A percentile compares a stretch with the other conserved stretches of the same genome.
Evolutionary conservation across 306 rosid genomes (phyloP).

Genomic region (Bauhinia variegata): DNA sequence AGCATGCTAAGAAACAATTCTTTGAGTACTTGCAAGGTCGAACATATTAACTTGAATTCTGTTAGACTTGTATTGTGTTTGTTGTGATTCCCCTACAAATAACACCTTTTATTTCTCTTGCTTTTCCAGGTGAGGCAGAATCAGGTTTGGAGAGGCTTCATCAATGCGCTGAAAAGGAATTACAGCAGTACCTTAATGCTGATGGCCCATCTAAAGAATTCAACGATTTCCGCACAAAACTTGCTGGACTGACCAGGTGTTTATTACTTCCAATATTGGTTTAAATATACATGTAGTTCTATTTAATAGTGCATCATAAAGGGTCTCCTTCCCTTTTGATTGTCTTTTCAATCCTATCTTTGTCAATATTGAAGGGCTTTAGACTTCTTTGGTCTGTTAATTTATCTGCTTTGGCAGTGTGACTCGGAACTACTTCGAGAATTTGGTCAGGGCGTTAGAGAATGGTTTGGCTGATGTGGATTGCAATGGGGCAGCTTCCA

Average conservation of each 20-base stretch:
- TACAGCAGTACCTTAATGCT: slow-evolving; percentile 57
- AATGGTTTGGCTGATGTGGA: slow-evolving; percentile 62
- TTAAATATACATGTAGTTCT: slow-evolving; percentile 2
- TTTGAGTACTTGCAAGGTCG: slow-evolving; percentile 44
- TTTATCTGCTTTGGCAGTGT: slow-evolving; percentile 45
- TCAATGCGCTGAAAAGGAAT: slow-evolving; percentile 84
- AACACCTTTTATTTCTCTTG: slow-evolving; percentile 21
- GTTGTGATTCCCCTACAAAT: slow-evolving; percentile 22
- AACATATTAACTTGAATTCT: slow-evolving; percentile 3
- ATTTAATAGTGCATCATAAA: slow-evolving; percentile 1
- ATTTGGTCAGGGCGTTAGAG: slow-evolving; percentile 65
- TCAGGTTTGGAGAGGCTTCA: slow-evolving; percentile 79
- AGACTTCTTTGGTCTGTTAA: slow-evolving; percentile 23
- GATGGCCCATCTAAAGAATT: slow-evolving; percentile 66
- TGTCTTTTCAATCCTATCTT: slow-evolving; percentile 9
- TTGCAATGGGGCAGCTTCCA: slow-evolving; percentile 44
- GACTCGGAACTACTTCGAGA: slow-evolving; percentile 57
- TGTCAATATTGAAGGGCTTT: slow-evolving; percentile 19
- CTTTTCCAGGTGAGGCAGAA: slow-evolving; percentile 76
- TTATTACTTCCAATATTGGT: slow-evolving; percentile 6
- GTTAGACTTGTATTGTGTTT: slow-evolving; percentile 11
- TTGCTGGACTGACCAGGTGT: slow-evolving; percentile 79
- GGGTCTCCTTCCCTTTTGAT: not conserved
- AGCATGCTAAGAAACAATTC: too few species aligned
- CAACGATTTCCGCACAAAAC: slow-evolving; percentile 82